Base-by-base conservation (phyloP, 192 early-diverging fungal genomes). In the Backusella tuberculispora region DNA sequence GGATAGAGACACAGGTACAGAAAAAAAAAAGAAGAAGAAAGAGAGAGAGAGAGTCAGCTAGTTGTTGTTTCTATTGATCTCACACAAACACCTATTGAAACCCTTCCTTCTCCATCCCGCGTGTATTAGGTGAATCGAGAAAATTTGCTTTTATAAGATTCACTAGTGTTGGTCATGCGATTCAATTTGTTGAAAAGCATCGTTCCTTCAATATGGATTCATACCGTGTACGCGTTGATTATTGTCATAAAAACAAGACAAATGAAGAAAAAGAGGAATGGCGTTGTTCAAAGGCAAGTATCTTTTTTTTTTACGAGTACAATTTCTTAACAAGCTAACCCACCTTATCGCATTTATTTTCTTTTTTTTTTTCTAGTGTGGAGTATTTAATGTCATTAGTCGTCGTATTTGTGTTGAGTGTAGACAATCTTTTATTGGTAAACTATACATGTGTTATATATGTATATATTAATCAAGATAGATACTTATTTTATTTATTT, bases 71-170 rank as follows among this genome's bases (percentile, higher is more conserved):
- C 14, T 19, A n/a, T 17, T 24, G 34, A 34, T 34, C 29, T 34
- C 29, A 60, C 13, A 44, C 19, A 17, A 29, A 12, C 26, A 14
- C 21, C 43, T 34, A 5, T 3, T 21, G 40, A 37, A 56, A 44
- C 34, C 45, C 66, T 8, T 26, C n/a, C 14, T 63, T 48, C 42
- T 43, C n/a, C n/a, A n/a, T n/a, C 42, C 6, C 42, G 12, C 21
- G 12, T 4, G 10, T 43, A 43, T 76, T 45, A 83, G 81, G 83
- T 14, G 69, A 75, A 73, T 83, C 83, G 15, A 74, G 83, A 17
- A 60, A 76, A 76, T 83, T 81, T 67, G 83, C 83, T 5, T 83
- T 83, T 78, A 77, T 83, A 12, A 74, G 81, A 47, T 83, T 83
- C 45, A 83, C 83, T 42, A 81, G 79, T 38, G 83, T 83, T 19